Percentiles rank a stretch among this genome's conserved stretches.
phyloP scores from a whole-genome alignment of 1,139 yeast genomes.

The Candida sanyaensis region DNA sequence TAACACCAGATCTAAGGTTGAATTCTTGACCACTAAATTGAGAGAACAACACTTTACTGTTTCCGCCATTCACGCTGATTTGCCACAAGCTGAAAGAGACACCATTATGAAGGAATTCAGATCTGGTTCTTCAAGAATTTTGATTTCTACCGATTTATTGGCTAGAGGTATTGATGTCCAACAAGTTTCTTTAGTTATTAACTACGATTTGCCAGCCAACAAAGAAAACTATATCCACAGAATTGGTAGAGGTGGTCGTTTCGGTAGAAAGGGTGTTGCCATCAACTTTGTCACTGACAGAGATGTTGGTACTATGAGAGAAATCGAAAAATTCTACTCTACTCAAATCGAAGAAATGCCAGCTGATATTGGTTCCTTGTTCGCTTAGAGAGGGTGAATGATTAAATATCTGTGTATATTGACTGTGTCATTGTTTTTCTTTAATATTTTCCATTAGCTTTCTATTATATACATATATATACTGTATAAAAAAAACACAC shows the following conservation, averaged over 20 bases:
- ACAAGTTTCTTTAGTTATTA: slow-evolving; percentile 97
- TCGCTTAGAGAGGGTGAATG: slow-evolving; percentile 39
- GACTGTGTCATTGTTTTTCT: slow-evolving; percentile 4
- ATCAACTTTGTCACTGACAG: slow-evolving; percentile 93
- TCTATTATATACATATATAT: slow-evolving; percentile 5
- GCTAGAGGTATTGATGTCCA: slow-evolving; percentile 99
- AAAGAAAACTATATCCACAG: slow-evolving; percentile 99
- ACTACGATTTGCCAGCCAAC: slow-evolving; percentile 96
- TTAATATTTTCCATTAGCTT: slow-evolving; percentile 1
- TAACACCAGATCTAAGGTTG: slow-evolving; percentile 98
- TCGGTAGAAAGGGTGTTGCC: slow-evolving; percentile 99
- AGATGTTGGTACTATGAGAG: slow-evolving; percentile 94
- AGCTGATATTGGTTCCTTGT: slow-evolving; percentile 84
- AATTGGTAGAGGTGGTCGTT: slow-evolving; percentile 99
- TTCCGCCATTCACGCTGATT: slow-evolving; percentile 96
- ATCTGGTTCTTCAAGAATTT: slow-evolving; percentile 96
- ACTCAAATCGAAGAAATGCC: slow-evolving; percentile 99
- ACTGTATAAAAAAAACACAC: background rate
- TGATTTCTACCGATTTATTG: slow-evolving; percentile 95
- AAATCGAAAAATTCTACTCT: slow-evolving; percentile 96
- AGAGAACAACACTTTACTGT: slow-evolving; percentile 90
- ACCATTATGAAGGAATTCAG: slow-evolving; percentile 98
- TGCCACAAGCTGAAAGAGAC: slow-evolving; percentile 97
- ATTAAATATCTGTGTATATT: background rate
- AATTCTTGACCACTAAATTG: slow-evolving; percentile 85